Evolutionary conservation across 306 rosid species (phyloP).

Genomic region (Chamaecrista fasciculata): DNA sequence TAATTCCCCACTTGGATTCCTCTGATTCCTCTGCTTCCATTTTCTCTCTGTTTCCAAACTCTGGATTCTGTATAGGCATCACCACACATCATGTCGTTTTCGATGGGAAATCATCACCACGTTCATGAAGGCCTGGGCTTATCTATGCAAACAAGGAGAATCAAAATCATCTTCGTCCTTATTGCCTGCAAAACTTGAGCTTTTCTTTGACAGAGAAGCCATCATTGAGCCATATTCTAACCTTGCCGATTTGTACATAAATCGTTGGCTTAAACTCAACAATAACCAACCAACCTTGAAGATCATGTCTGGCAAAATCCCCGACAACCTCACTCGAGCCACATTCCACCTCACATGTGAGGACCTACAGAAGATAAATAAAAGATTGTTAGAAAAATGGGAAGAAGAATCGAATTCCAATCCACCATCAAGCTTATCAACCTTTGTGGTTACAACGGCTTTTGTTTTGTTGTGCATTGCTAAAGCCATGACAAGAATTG

Average conservation of each 20-base stretch:
- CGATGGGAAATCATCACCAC: slow-evolving; percentile 33
- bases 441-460: no score
- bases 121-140: slow-evolving; percentile 50
- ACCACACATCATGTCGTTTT: slow-evolving; percentile 33
- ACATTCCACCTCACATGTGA: slow-evolving; percentile 23
- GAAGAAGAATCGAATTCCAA: no score
- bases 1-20: slow-evolving; percentile 33
- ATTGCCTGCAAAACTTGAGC: no score
- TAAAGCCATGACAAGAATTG: no score
- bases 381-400: neutral
- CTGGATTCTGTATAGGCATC: slow-evolving; percentile 44
- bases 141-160: slow-evolving; percentile 15
- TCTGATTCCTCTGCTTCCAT: slow-evolving; percentile 17
- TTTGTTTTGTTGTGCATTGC: no score
- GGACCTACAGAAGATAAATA: slow-evolving; percentile 9
- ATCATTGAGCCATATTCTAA: slow-evolving; percentile 18
- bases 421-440: no score
- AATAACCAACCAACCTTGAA: slow-evolving; percentile 15
- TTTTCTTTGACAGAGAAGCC: slow-evolving; percentile 14
- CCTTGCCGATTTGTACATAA: slow-evolving; percentile 14
- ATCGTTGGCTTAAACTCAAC: neutral
- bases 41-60: slow-evolving; percentile 33
- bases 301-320: neutral
- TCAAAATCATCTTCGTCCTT: neutral
- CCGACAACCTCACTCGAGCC: slow-evolving; percentile 11